Base-by-base conservation (phyloP, 345 rosid species). In the Gossypium herbaceum region DNA sequence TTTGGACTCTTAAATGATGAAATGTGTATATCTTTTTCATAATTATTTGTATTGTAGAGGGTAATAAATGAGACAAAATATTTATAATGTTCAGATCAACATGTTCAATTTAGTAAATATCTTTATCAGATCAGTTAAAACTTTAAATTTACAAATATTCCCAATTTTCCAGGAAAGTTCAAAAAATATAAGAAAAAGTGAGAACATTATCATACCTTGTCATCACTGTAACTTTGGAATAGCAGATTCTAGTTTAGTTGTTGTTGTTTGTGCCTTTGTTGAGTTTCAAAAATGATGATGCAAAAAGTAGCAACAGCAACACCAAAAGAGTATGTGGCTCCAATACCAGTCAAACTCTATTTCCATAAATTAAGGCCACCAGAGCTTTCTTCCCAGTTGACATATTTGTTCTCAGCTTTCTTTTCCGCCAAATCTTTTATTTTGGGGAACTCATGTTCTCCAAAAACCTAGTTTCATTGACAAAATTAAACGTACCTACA, bases 301-400 rank as follows among this genome's bases (percentile, higher is more conserved):
- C 92, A 90, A 8, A 91, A 70, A 20, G 97, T 89, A 56, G 94
- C 97, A 22, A 97, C 97, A 61, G 97, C 97, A 75, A 88, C 84
- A n/a, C 98, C 98, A 22, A 93, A 91, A 2, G 97, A 89, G 65
- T 97, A 95, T 56, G 93, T 84, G 7, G 99, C 92, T 77, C 98
- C 94, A 74, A 95, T 82, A 58, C 99, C 97, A 57, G 81, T 89
- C 44, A 90, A 82, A 82, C 98, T 84, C 92, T 84, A 81, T 77
- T 91, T 93, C 97, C 98, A 89, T 1, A 94, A n/a, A 63, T 90
- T 89, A 81, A 87, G 50, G 19, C 88, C 89, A 15, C 80, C 80
- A 29, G 67, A 54, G 48, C 51, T 64, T 55, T 78, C 84, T 71
- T 85, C 91, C 82, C 90, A 81, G 39, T n/a, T 70, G 15, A 20